phyloP scores from a whole-genome alignment of 805 yeast genomes.

The Sungouiella blattae region DNA sequence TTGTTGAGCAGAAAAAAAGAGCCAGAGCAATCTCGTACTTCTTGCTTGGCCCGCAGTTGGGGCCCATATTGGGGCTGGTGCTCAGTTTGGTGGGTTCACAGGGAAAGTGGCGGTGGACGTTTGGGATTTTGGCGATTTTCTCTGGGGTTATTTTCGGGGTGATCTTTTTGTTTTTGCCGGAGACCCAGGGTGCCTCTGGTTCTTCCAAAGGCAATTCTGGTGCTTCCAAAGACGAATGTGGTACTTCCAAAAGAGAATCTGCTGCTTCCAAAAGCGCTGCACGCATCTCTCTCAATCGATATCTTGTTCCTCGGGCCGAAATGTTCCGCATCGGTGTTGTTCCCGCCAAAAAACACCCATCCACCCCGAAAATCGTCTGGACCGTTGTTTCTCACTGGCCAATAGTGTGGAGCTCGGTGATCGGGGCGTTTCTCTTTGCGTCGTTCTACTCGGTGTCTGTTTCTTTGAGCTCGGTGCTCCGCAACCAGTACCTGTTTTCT shows the following conservation, averaged over 20 bases:
- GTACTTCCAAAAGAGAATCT: too few relatives aligned
- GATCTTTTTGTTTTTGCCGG: slow-evolving; percentile 33
- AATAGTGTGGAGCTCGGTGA: slow-evolving; percentile 42
- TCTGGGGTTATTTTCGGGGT: slow-evolving; percentile 22
- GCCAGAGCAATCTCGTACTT: slow-evolving; percentile 31
- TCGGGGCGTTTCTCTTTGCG: slow-evolving; percentile 51
- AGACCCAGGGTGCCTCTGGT: slow-evolving; percentile 30
- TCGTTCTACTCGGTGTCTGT: slow-evolving; percentile 53
- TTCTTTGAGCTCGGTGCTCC: slow-evolving; percentile 42
- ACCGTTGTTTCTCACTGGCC: slow-evolving; percentile 39
- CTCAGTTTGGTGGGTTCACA: slow-evolving; percentile 24
- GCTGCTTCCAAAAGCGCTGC: slow-evolving; percentile 41
- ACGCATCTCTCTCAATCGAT: slow-evolving; percentile 41
- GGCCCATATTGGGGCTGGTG: slow-evolving; percentile 37
- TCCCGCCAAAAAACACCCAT: slow-evolving; percentile 21
- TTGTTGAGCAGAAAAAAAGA: slow-evolving; percentile 12
- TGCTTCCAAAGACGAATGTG: slow-evolving; percentile 46
- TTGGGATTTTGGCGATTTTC: slow-evolving; percentile 29
- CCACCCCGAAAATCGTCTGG: slow-evolving; percentile 27
- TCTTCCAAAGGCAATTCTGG: slow-evolving; percentile 17
- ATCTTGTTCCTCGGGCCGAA: slow-evolving; percentile 45
- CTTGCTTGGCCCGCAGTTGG: slow-evolving; percentile 39
- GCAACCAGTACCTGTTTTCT: slow-evolving; percentile 33
- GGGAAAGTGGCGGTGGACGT: slow-evolving; percentile 33
- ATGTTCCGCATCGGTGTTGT: slow-evolving; percentile 18